Evolutionary conservation across 139 green algal genomes (phyloP).

Genomic region (Bryopsis sp.): DNA sequence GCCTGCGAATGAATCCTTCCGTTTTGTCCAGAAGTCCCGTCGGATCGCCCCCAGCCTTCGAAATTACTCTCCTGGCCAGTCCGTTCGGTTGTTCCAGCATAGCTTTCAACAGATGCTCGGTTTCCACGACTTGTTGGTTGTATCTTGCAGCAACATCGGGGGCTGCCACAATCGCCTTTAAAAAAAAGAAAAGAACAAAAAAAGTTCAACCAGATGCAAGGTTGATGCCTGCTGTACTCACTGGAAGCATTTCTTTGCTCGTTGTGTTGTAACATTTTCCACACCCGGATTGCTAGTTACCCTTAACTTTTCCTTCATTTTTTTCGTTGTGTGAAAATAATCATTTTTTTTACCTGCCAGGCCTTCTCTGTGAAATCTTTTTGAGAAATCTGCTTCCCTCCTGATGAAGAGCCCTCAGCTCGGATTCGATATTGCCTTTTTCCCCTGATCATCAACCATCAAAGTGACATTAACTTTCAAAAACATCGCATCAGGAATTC

Average conservation of each 20-base stretch:
- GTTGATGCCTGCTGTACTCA: neutral
- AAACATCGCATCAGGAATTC: no score
- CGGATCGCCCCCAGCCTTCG: conserved; percentile 76
- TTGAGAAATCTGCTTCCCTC: conserved; percentile 71
- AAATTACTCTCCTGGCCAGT: conserved; percentile 70
- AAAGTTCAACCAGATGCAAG: neutral
- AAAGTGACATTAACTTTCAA: no score
- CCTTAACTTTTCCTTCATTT: neutral
- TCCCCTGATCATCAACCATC: no score
- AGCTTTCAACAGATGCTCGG: conserved; percentile 93
- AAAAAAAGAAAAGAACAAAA: neutral
- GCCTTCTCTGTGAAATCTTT: conserved; percentile 93
- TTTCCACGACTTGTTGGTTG: conserved; percentile 81
- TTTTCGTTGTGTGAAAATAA: neutral
- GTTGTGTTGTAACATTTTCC: neutral
- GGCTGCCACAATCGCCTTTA: conserved; percentile 73
- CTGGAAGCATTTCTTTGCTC: neutral
- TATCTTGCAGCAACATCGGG: conserved; percentile 73
- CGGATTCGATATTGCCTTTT: no score
- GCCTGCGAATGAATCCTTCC: conserved; percentile 64
- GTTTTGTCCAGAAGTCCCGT: conserved; percentile 64
- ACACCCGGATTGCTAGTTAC: neutral
- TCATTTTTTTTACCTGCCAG: conserved; percentile 47
- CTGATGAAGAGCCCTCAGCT: no score
- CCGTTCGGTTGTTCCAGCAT: conserved; percentile 94